Evolutionary conservation across 1,139 yeast species (phyloP), one percentile per base, ranked within the genome.

Genomic region (Pichia cactophila): DNA sequence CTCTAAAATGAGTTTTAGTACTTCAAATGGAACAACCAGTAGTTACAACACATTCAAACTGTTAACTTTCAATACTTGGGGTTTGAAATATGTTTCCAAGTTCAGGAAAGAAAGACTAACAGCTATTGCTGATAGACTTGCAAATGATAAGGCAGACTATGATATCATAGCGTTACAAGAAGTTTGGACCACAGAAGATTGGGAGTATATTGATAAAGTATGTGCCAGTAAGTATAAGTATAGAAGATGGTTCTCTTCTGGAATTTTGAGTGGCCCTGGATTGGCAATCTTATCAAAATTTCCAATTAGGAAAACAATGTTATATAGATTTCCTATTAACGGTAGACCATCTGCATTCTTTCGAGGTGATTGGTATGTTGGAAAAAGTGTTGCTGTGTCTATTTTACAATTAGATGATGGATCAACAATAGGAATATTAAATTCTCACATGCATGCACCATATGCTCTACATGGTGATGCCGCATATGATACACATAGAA

Each of bases 361-460:
- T 69, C 70, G 97, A 52, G 99, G 99, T 31, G 99, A 92, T 65
- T 92, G 97, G 96, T 87, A 78, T 57, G 99, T 94, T 26, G 99
- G 99, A 3, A 92, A 92, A 64, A 78, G 94, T 26, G 78, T 89
- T 23, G 86, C 95, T 0, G 81, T 89, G 2, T 86, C 95, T 0
- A 67, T 83, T 14, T 83, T 85, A 9, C 71, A 75, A 8, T 64
- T 64, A 23, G 60, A 68, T 1, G 72, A 74, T 16, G 64, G 72
- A 4, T 67, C 74, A 20, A 87, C 83, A 16, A 69, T 92, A 44
- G 97, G 95, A 14, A 67, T 94, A 9, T 70, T 92, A 61, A 90
- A 90, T 61, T 83, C 95, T 17, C 99, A 92, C 63, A 84, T 94
- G 92, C 99, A 92, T 68, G 98, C 99, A 1, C 98, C 99, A 0